A percentile compares a stretch with the other conserved stretches of the same genome.
phyloP scores from a whole-genome alignment of 257 asterid species.

The Dorcoceras hygrometricum region DNA sequence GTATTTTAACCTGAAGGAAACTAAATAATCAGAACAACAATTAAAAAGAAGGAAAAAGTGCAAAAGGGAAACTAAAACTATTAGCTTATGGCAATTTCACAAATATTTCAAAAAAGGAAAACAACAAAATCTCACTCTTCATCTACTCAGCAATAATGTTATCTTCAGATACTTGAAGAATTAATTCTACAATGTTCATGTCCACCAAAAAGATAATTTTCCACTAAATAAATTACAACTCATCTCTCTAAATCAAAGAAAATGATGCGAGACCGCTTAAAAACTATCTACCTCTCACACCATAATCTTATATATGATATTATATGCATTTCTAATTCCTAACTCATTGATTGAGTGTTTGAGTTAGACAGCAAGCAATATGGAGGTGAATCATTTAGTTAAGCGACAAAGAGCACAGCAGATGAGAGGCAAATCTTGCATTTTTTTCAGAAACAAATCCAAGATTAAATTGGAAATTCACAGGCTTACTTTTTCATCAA shows the following conservation, averaged over 20 bases:
- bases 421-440: neutral
- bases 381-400: neutral
- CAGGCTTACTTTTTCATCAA: neutral
- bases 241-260: neutral
- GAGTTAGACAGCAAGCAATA: neutral
- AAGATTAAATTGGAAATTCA: neutral
- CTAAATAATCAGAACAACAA: neutral
- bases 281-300: neutral
- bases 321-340: neutral
- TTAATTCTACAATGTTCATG: neutral
- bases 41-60: neutral
- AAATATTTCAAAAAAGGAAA: no score
- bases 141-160: neutral
- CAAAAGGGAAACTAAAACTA: neutral
- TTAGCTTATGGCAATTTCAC: neutral
- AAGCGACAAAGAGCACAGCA: no score
- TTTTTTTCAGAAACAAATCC: neutral
- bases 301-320: neutral
- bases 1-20: slow-evolving; percentile 74
- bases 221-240: neutral
- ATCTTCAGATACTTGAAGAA: neutral
- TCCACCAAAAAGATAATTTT: no score
- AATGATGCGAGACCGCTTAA: neutral
- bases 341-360: neutral
- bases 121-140: neutral